Conservation (phyloP, 2,329 filamentous ascomycete species). For the Hypoxylon sp. region DNA sequence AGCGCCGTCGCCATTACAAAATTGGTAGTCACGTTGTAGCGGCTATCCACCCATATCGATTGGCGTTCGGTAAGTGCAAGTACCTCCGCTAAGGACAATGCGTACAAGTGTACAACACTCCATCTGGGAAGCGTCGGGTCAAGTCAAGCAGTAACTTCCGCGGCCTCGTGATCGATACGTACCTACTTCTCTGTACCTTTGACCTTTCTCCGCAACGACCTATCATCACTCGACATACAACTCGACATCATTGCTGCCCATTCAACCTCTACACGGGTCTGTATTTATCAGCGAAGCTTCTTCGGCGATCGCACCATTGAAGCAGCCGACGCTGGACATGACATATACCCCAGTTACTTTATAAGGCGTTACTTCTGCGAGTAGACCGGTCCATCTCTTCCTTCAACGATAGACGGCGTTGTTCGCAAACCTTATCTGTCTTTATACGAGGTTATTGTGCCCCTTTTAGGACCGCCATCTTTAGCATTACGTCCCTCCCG, state of each 20-base stretch:
- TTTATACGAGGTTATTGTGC: neutral
- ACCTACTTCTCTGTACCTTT: conserved; percentile 21
- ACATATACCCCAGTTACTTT: conserved; percentile 23
- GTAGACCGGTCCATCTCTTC: conserved; percentile 25
- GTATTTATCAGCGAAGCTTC: conserved; percentile 13
- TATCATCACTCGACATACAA: conserved; percentile 38
- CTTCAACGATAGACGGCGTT: conserved; percentile 4
- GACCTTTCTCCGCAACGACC: conserved; percentile 22
- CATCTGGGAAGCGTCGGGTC: conserved; percentile 20
- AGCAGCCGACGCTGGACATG: conserved; percentile 5
- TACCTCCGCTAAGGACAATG: neutral
- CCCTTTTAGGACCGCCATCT: neutral
- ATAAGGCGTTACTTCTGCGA: conserved; percentile 26
- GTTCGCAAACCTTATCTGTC: conserved; percentile 12
- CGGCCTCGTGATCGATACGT: conserved; percentile 41
- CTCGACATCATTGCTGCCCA: conserved; percentile 37
- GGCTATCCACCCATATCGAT: conserved; percentile 24
- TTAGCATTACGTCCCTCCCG: conserved; percentile 6
- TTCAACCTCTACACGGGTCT: conserved; percentile 19
- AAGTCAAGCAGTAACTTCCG: conserved; percentile 36
- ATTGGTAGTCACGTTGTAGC: conserved; percentile 24
- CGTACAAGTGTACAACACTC: conserved; percentile 3
- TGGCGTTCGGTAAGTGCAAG: conserved; percentile 24
- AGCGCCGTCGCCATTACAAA: conserved; percentile 9
- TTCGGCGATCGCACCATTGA: neutral